A percentile compares a stretch with the other conserved stretches of the same genome.
Evolutionary conservation across 108 stramenopile genomes (phyloP).

Genomic region (Cyclotella cryptica): DNA sequence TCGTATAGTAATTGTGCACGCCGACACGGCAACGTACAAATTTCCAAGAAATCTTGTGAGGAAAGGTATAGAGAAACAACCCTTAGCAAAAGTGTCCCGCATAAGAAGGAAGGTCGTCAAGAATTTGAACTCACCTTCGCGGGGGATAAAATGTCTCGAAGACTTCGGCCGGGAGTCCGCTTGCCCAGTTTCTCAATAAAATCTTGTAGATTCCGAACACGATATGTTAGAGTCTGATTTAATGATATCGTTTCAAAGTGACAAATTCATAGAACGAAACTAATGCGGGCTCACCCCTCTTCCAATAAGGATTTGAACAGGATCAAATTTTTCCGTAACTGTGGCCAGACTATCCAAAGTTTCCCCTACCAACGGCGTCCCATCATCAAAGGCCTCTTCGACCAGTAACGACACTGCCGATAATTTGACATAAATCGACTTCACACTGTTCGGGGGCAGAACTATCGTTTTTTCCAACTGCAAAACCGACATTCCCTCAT

Average conservation of each 20-base stretch:
- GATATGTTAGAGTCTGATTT: background rate
- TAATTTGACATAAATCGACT: constrained; percentile 9
- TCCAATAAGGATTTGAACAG: background rate
- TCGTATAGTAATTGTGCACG: constrained; percentile 7
- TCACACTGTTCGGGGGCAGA: background rate
- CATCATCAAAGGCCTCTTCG: constrained; percentile 4
- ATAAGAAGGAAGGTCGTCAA: background rate
- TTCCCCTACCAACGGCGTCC: background rate
- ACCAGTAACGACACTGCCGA: background rate
- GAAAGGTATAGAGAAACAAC: background rate
- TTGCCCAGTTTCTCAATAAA: constrained; percentile 8
- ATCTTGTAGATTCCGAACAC: background rate
- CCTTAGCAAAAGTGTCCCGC: background rate
- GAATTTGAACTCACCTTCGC: background rate
- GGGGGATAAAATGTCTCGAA: constrained; percentile 6
- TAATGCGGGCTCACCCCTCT: constrained; percentile 1
- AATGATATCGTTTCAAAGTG: background rate
- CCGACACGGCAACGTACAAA: background rate
- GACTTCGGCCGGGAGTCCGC: background rate
- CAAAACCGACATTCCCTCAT: background rate
- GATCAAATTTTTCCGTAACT: background rate
- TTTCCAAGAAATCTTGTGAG: constrained; percentile 5
- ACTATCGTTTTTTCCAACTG: background rate
- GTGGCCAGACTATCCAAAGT: background rate
- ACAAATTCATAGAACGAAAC: background rate